A percentile compares a stretch with the other conserved stretches of the same genome.
Evolutionary conservation across 2,329 filamentous ascomycete species (phyloP).

Genomic region (Arthrobotrys iridis): DNA sequence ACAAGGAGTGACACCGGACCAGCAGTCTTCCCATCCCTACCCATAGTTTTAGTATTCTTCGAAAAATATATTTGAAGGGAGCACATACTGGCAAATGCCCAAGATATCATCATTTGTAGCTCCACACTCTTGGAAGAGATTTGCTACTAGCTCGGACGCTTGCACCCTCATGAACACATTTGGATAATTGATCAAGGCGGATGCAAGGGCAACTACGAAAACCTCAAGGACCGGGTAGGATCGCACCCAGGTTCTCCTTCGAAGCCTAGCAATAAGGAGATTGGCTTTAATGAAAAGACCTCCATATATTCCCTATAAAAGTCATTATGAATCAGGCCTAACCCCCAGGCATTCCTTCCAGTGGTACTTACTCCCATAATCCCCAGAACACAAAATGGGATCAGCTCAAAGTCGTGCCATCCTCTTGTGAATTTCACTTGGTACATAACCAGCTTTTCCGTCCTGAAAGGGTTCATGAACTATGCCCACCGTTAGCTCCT

Average conservation of each 20-base stretch:
- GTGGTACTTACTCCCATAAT: constrained; percentile 73
- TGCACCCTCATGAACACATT: constrained; percentile 97
- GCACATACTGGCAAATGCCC: constrained; percentile 76
- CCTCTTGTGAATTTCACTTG: constrained; percentile 91
- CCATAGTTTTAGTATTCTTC: not conserved
- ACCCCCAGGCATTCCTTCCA: too few species aligned
- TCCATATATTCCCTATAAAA: constrained; percentile 79
- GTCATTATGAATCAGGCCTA: not conserved
- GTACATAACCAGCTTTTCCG: constrained; percentile 93
- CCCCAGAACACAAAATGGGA: constrained; percentile 86
- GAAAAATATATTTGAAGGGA: not conserved
- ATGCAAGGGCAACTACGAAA: constrained; percentile 78
- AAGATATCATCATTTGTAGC: constrained; percentile 84
- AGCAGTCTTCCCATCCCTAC: constrained; percentile 66
- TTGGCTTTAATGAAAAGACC: constrained; percentile 95
- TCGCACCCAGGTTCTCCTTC: constrained; percentile 72
- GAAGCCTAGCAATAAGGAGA: constrained; percentile 84
- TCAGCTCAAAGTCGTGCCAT: constrained; percentile 93
- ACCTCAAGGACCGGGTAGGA: constrained; percentile 83
- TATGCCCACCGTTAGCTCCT: not conserved
- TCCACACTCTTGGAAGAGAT: constrained; percentile 89
- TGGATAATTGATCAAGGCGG: constrained; percentile 90
- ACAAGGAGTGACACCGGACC: constrained; percentile 84
- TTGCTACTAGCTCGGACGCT: constrained; percentile 87
- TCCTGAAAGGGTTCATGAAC: constrained; percentile 84